Percentiles rank a stretch among this genome's conserved stretches.
Evolutionary conservation across 371 early-diverging fungal genomes (phyloP).

Genomic region (Mortierella sp.): DNA sequence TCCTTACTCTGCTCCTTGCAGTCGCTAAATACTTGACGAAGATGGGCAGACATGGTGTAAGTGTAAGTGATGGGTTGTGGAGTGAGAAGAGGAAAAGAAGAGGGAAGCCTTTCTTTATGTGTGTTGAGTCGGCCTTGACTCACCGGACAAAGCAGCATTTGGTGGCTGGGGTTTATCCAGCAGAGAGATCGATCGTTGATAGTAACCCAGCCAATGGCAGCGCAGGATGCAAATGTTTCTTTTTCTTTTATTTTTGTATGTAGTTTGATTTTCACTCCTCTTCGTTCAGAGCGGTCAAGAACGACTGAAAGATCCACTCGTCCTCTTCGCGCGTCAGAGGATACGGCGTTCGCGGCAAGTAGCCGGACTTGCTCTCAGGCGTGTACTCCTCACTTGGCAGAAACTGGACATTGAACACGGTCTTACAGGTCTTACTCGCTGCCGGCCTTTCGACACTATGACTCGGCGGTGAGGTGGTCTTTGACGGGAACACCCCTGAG

Average conservation of each 20-base stretch:
- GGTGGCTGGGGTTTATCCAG: slow-evolving; percentile 17
- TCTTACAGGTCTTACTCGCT: not conserved
- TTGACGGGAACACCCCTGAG: not conserved
- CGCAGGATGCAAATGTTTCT: not conserved
- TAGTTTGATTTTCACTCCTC: not conserved
- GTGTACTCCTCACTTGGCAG: slow-evolving; percentile 12
- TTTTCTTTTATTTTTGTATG: not conserved
- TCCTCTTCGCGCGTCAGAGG: slow-evolving; percentile 29
- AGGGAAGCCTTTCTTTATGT: not conserved
- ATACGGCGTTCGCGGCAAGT: slow-evolving; percentile 46
- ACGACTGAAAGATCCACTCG: slow-evolving; percentile 9
- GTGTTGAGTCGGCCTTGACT: slow-evolving; percentile 13
- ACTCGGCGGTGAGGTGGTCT: not conserved
- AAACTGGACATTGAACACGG: slow-evolving; percentile 11
- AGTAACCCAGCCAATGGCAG: not conserved
- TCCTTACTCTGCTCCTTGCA: slow-evolving; percentile 58
- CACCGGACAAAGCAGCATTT: slow-evolving; percentile 8
- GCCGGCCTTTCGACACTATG: not conserved
- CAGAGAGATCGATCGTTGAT: not conserved
- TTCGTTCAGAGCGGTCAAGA: slow-evolving; percentile 4
- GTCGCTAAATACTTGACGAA: slow-evolving; percentile 56
- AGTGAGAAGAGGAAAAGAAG: not conserved
- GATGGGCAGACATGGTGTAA: slow-evolving; percentile 53
- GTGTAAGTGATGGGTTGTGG: not conserved
- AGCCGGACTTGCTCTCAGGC: slow-evolving; percentile 10